Base-by-base conservation (phyloP, 2,329 filamentous ascomycete genomes). In the Colletotrichum sublineola region DNA sequence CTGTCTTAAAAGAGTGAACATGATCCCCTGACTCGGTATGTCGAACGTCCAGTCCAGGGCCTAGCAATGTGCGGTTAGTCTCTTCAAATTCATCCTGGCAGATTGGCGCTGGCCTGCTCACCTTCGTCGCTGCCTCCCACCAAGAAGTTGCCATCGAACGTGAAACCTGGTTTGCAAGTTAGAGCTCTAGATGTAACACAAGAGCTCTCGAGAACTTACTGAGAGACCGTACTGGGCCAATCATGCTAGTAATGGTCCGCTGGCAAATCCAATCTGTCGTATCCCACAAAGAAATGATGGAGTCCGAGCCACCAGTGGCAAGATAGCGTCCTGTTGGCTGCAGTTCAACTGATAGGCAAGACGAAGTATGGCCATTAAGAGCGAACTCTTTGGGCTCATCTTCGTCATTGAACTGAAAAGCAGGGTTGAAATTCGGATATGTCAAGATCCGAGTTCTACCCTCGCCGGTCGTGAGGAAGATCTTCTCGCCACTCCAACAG, bases 191-290 rank as follows among this genome's bases (percentile, higher is more conserved):
- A 18, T 29, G 24, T 11, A 24, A 36, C 14, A 31, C 11, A 46
- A 18, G 2, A 24, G 20, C 12, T 33, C 5, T n/a, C 15, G 2
- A 9, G 5, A 60, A 83, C 87, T 73, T 80, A 90, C 88, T 90
- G 68, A 95, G 86, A 78, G 89, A 93, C 77, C 89, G 88, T 38
- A 95, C 90, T 3, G 92, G 90, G 1, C 92, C 92, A 12, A 88
- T 86, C 84, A 94, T 92, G 76, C 89, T 87, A 46, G 90, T 90
- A 53, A 95, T 85, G 1, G 92, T 94, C 73, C 91, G 88, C 77
- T 91, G 88, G 78, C 93, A 95, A 68, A 93, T 89, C 92, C 93
- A 95, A 75, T 93, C 91, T 52, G 87, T 86, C 4, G 93, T 95
- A 77, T 95, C 93, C 91, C 93, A 96, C 3, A 96, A 84, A 6